Percentiles rank a stretch among this genome's conserved stretches.
These are phyloP conservation scores for Globisporangium sylvaticum DNA, from an alignment of 352 stramenopile species.

Conservation along the genomic window DNA sequence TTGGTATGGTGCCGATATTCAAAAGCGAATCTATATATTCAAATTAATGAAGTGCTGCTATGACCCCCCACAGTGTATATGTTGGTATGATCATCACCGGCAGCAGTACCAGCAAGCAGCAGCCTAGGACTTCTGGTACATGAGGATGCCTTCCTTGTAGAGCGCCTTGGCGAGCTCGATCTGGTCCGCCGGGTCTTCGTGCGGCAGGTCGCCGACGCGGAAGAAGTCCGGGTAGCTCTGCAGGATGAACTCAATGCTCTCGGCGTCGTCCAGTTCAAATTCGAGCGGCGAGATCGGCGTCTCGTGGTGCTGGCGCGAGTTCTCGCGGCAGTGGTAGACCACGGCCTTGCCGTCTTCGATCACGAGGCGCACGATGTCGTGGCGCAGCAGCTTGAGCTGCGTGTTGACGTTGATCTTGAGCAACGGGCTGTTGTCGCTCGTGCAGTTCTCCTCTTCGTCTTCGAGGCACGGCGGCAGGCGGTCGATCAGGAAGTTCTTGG, in stretches of 20 bases:
- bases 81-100: neutral
- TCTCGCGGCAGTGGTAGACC: constrained; percentile 78
- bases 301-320: constrained; percentile 75
- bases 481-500: constrained; percentile 75
- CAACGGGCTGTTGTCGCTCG: constrained; percentile 65
- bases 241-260: constrained; percentile 78
- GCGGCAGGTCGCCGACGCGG: constrained; percentile 68
- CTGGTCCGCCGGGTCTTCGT: constrained; percentile 70
- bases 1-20: neutral
- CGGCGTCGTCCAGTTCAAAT: constrained; percentile 76
- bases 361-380: constrained; percentile 65
- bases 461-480: constrained; percentile 68
- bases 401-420: constrained; percentile 83
- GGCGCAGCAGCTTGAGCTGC: constrained; percentile 65
- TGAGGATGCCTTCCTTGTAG: constrained; percentile 75
- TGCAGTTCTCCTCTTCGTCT: constrained; percentile 79
- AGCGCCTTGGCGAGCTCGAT: constrained; percentile 62
- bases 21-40: neutral
- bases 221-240: constrained; percentile 75
- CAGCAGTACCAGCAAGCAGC: neutral
- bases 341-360: constrained; percentile 76
- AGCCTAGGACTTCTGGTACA: constrained; percentile 56
- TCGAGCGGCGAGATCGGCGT: constrained; percentile 63
- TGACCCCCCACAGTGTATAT: no score
- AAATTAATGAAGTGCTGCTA: neutral